Base-by-base conservation (phyloP, 371 early-diverging fungal genomes). In the Mucor velutinosus region DNA sequence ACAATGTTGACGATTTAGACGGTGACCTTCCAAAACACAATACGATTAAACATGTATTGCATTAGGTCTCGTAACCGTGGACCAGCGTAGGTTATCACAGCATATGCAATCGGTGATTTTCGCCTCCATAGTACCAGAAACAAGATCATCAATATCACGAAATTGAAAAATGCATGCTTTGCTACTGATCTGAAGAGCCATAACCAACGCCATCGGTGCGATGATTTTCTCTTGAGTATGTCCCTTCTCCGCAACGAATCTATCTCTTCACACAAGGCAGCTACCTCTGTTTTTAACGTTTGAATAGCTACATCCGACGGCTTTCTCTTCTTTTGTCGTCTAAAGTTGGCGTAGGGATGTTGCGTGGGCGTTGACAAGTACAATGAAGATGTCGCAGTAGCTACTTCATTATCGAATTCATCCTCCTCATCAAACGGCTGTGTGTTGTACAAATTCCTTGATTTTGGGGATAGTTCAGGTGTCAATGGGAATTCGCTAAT, bases 81-180 rank as follows among this genome's bases (percentile, higher is more conserved):
- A 2, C 71, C 69, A n/a, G 70, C 57, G 35, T 74, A 76, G 33
- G 61, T 58, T 0, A 80, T 67, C 17, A 80, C 66, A 4, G 77
- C 76, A 60, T 73, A 76, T 21, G 83, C 80, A 43, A 78, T 71
- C 15, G 83, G 83, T 10, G 78, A 80, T 45, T 72, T 72, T 25
- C 74, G 62, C 39, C 66, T 61, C 71, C 68, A 72, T 0, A 82
- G 56, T 2, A 78, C 64, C 25, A 76, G 8, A 51, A 80, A 80
- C 2, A 75, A 17, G 6, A 82, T 60, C 8, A 69, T 15, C 5
- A 82, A 47, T 12, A 82, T 70, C 7, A 75, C n/a, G 15, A 67
- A 60, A 45, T 82, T 80, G 32, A 75, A 72, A 15, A 78, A 41
- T 1, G 74, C 59, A 53, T 78, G 80, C 39, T 75, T 80, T 4